Base-by-base conservation (phyloP, 805 yeast species). In the Saturnispora mendoncae region DNA sequence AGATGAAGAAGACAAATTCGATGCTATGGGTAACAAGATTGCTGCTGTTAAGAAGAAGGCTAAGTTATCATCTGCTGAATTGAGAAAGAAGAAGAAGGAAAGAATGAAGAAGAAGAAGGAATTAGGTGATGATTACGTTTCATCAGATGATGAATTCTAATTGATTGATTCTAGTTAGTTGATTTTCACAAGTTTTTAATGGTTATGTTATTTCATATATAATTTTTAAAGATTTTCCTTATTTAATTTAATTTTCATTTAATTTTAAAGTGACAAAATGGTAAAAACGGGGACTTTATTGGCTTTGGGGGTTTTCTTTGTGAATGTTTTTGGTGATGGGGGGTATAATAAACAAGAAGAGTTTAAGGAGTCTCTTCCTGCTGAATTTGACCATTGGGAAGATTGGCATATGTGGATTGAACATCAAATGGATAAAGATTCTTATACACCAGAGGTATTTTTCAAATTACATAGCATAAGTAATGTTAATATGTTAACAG, bases 51-150 rank as follows among this genome's bases (percentile, higher is more conserved):
- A 87, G 84, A 92, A 92, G 94, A 88, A 84, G 81, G 76, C 78
- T 71, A 92, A 92, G 84, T 78, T 92, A 66, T 84, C 97, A 57
- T 87, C 97, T 67, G 97, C 98, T 55, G 99, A 92, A 73, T 77
- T 90, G 69, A 86, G 99, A 82, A 92, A 92, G 96, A 92, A 92
- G 96, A 92, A 92, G 97, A 92, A 92, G 95, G 98, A 92, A 77
- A 87, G 99, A 82, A 88, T 92, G 97, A 86, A 84, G 84, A 92
- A 90, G 94, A 92, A 90, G 97, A 92, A 92, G 94, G 95, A 83
- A 71, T 71, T 88, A 67, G 97, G 97, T 78, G 98, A 92, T 67
- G 97, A 92, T 70, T 94, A 92, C 69, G 97, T 87, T 57, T 90
- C 97, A 52, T 49, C 52, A 20, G 92, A 95, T 60, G 96, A 88